Base-by-base conservation (phyloP, 1,139 yeast genomes). In the Scheffersomyces lignicola region DNA sequence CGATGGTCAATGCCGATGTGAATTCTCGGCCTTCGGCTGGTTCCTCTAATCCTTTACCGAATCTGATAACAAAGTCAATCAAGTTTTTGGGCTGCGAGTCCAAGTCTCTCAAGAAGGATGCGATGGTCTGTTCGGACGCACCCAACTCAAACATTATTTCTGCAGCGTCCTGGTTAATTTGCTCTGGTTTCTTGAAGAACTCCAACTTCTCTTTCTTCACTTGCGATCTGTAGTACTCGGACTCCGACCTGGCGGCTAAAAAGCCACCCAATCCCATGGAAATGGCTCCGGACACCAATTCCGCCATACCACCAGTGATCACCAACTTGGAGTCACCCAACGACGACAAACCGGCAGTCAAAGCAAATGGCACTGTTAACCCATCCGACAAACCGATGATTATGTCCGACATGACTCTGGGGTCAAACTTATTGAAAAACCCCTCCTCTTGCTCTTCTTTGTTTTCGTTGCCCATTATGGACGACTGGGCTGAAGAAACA, bases 221-320 rank as follows among this genome's bases (percentile, higher is more conserved):
- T 58, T 83, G 88, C 15, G 83, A 70, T 38, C 68, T 65, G 58
- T 82, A 83, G 56, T 80, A 84, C 54, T 84, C 90, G 18, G 73
- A 62, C 60, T 84, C 94, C n/a, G 85, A 78, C 52, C 80, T 80
- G 22, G 92, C 92, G 27, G 92, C 94, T 43, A 84, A 66, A 54
- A 73, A 84, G 12, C 94, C 94, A 41, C 94, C 94, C 40, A 84
- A 73, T 3, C 94, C 94, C 94, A 84, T 84, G 16, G 90, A 83
- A 28, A 84, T 83, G 29, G 92, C 87, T 29, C 94, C 94, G 4
- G 88, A 80, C 4, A 84, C 86, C 51, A 84, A 68, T 58, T 84
- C 94, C 3, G 92, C 92, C 76, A 84, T 77, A 25, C 92, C 94
- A 69, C 92, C 94, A 15, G 92, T 83, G 36, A 84, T 83, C 25